Evolutionary conservation across 2,329 filamentous ascomycete species (phyloP), one percentile per base, ranked within the genome.

Genomic region (Aspergillus sp.): DNA sequence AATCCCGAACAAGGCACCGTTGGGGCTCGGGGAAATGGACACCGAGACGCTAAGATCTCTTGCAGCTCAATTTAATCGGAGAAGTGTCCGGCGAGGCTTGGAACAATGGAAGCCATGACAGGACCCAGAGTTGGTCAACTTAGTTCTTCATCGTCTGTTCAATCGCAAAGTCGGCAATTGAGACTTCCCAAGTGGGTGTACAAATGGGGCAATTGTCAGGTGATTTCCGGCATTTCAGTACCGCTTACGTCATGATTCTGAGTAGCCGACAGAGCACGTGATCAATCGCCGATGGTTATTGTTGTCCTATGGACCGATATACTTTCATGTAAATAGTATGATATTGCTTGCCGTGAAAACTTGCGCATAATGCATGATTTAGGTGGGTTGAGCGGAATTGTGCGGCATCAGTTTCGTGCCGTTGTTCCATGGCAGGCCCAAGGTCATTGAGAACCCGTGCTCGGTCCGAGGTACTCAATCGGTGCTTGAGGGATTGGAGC

Each of bases 391-490:
- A n/a, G 19, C 7, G 41, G 20, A 9, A 45, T 51, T 19, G 11
- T 37, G 33, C 30, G 30, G 30, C 30, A 49, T 24, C 5, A 44
- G 17, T 19, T 33, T 12, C 20, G 17, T 41, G 39, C 22, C 37
- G 17, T 51, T 51, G 24, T 17, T 22, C 12, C 41, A 44, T 39
- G 39, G 51, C 20, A 41, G 17, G 9, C 6, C n/a, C 2, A 22
- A 37, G 39, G 27, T 8, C 17, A 37, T 11, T 17, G 50, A 22
- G 30, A 34, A 9, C 12, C 17, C 27, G 27, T 27, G 39, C 54
- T 51, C 54, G 54, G 54, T 51, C 47, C 54, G 54, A 56, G 54
- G 54, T 34, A 50, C 53, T 41, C 24, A 20, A 56, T 56, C 37
- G 54, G 54, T 24, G 15, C 37, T 33, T 15, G 37, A 15, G 22